These are phyloP conservation scores for Triangularia verruculosa DNA, from an alignment of 2,329 filamentous ascomycete genomes.

Conservation along the genomic window DNA sequence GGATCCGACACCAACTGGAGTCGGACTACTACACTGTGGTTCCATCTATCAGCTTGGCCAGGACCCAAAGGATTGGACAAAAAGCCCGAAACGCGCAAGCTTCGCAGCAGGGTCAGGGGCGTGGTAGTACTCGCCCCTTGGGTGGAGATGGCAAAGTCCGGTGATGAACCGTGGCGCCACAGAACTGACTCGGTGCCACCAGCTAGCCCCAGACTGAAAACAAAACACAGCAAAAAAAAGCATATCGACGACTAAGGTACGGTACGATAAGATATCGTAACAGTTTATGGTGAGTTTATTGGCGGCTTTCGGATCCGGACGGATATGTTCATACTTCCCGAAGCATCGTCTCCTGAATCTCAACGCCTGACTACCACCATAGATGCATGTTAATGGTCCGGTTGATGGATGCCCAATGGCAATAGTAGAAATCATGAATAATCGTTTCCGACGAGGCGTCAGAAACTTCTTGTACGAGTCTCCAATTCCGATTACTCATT, in stretches of 20 bases:
- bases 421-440: neutral
- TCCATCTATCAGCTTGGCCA: neutral
- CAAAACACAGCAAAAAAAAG: neutral
- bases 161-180: neutral
- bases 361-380: neutral
- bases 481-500: neutral
- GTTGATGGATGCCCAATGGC: neutral
- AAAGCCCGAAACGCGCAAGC: neutral
- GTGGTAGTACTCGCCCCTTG: neutral
- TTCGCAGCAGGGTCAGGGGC: neutral
- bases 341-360: too few species aligned
- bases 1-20: neutral
- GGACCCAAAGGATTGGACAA: conserved; percentile 1
- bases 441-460: neutral
- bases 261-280: neutral
- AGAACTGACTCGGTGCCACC: neutral
- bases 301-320: neutral
- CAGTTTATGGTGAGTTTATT: neutral
- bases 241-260: neutral
- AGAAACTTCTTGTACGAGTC: neutral
- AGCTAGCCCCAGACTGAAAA: neutral
- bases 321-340: neutral
- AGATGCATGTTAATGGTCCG: neutral
- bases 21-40: neutral
- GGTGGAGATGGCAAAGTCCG: neutral